Base-by-base conservation (phyloP, 768 basidiomycete species). In the Suillus sp. region DNA sequence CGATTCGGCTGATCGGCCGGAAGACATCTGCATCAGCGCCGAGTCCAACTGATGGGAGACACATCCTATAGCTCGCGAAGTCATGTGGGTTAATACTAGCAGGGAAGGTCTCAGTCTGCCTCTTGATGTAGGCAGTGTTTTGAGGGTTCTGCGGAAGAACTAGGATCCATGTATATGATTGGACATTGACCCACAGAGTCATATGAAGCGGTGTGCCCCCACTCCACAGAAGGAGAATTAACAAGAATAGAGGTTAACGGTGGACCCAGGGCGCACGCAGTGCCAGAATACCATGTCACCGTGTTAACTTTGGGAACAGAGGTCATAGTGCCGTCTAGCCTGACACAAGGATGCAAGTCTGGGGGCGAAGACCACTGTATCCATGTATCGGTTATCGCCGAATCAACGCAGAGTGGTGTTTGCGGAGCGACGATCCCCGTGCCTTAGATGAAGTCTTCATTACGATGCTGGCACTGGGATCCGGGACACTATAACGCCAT, bases 221-320 rank as follows among this genome's bases (percentile, higher is more conserved):
- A 53, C 67, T 83, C 82, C 37, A 84, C 81, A 5, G 81, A 77
- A 65, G 68, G 50, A 64, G 68, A 57, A 3, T 63, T 18, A 40
- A 43, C 4, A 48, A 42, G 18, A 11, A 42, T 9, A 6, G 42
- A 38, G 2, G 27, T 57, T 16, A 7, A 34, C 6, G 58, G 2
- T 37, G 7, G 5, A 8, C 30, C 62, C 4, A 57, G 66, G 2
- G 64, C 78, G 48, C 60, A 82, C 84, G 62, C 86, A 88, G 67
- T 90, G 89, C 89, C 91, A 92, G 74, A 89, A 91, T 3, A 91
- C 88, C 68, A 88, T 85, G 69, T 93, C 91, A 2, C 92, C 92
- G 91, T 90, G 59, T 80, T 78, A 6, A 93, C 91, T 65, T 80
- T 83, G 1, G 91, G 91, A 10, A 90, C 79, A 2, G 87, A 85